These are phyloP conservation scores for Esteya vermicola DNA, from an alignment of 2,329 filamentous ascomycete species.

Conservation along the genomic window DNA sequence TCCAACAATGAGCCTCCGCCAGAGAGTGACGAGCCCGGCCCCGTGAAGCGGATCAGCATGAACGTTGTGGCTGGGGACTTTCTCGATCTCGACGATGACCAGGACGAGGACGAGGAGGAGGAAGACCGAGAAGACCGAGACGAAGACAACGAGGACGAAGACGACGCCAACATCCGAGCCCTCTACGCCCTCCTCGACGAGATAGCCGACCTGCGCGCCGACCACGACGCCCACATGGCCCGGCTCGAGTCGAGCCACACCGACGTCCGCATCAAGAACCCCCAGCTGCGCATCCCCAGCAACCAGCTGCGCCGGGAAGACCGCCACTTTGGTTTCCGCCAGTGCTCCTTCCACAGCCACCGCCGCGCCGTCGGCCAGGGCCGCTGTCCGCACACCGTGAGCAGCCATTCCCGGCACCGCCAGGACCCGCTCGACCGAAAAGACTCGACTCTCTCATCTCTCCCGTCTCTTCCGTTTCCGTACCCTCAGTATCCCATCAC, in stretches of 20 bases:
- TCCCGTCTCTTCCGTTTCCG: no score
- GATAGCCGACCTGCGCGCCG: constrained; percentile 30
- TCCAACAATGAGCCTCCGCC: no score
- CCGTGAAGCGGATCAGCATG: constrained; percentile 5
- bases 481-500: no score
- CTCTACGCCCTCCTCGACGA: constrained; percentile 25
- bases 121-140: background rate
- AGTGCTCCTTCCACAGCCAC: constrained; percentile 47
- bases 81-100: no score
- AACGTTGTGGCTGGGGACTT: constrained; percentile 9
- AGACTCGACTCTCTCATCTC: no score
- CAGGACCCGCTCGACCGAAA: background rate
- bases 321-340: constrained; percentile 44
- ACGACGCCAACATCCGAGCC: constrained; percentile 9
- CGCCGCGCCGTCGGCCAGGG: constrained; percentile 37
- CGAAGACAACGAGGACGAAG: constrained; percentile 10
- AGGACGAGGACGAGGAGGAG: background rate
- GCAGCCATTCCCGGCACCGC: no score
- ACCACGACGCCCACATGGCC: constrained; percentile 35
- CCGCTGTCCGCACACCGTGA: constrained; percentile 38
- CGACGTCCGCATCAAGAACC: constrained; percentile 43
- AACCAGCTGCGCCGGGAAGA: constrained; percentile 42
- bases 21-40: background rate
- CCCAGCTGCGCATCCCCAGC: constrained; percentile 41
- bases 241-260: constrained; percentile 37